These are phyloP conservation scores for Acacia melanoxylon DNA, from an alignment of 306 rosid species.

Conservation along the genomic window DNA sequence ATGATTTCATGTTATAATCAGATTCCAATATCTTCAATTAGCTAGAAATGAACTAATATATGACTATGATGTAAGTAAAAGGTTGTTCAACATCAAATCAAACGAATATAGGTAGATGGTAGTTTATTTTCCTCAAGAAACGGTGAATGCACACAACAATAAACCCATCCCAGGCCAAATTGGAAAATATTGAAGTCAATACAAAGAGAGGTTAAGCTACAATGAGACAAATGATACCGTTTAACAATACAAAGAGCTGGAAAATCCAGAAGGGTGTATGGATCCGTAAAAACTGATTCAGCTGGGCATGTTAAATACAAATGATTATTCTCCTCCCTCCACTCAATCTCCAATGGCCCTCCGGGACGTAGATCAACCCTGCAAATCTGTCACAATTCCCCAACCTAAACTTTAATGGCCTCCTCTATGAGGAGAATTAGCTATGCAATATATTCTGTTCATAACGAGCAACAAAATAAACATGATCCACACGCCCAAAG, in stretches of 20 bases:
- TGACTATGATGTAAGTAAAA: neutral
- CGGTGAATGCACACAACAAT: too few relatives aligned
- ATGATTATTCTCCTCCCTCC: slow-evolving; percentile 87
- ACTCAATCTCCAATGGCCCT: slow-evolving; percentile 91
- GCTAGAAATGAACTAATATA: neutral
- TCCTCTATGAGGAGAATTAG: neutral
- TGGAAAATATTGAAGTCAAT: neutral
- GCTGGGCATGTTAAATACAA: slow-evolving; percentile 94
- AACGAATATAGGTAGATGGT: neutral
- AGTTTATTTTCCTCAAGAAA: neutral
- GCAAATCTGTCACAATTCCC: slow-evolving; percentile 58
- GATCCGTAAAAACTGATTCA: slow-evolving; percentile 75
- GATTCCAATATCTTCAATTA: neutral
- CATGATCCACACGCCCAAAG: slow-evolving; percentile 3
- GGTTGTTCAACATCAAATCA: neutral
- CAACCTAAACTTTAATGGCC: neutral
- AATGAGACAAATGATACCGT: slow-evolving; percentile 1
- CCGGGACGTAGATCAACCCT: slow-evolving; percentile 86
- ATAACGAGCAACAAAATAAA: slow-evolving; percentile 28
- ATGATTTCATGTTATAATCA: too few relatives aligned
- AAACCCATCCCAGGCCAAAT: neutral
- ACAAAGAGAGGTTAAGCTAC: neutral
- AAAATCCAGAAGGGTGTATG: slow-evolving; percentile 32
- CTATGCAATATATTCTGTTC: slow-evolving; percentile 54
- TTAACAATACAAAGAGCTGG: slow-evolving; percentile 3